Conservation (phyloP, 352 stramenopile species). For the Thalassiosira oceanica region DNA sequence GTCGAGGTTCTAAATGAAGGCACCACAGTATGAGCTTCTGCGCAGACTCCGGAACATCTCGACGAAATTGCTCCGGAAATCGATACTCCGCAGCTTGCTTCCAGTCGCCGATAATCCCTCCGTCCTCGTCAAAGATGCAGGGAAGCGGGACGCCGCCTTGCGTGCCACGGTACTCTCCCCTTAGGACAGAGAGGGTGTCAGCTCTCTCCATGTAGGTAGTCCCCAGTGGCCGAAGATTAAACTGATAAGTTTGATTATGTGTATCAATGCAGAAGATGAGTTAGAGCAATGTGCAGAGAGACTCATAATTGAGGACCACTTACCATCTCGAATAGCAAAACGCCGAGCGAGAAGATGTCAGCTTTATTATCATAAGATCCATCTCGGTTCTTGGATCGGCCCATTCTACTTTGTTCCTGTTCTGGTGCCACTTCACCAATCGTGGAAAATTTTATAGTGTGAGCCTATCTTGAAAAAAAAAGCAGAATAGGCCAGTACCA, state of each 20-base stretch:
- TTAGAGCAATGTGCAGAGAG: no score
- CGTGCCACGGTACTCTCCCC: conserved; percentile 40
- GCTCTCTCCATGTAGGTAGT: conserved; percentile 72
- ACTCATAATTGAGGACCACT: no score
- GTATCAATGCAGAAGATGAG: no score
- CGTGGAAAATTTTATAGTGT: no score
- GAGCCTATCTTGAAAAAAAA: no score
- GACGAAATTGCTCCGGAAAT: conserved; percentile 54
- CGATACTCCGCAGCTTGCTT: conserved; percentile 21
- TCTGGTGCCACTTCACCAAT: conserved; percentile 92
- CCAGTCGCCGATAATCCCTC: conserved; percentile 31
- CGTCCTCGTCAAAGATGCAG: conserved; percentile 40
- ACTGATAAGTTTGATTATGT: no score
- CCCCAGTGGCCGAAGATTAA: no score
- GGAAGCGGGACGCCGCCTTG: no score
- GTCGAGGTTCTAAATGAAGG: conserved; percentile 21
- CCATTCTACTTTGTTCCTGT: conserved; percentile 81
- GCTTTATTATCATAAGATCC: conserved; percentile 89
- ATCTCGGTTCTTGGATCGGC: conserved; percentile 69
- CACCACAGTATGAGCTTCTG: conserved; percentile 39
- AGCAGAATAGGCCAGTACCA: no score
- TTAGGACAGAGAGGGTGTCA: conserved; percentile 53
- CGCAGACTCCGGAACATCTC: conserved; percentile 47
- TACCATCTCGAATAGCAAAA: conserved; percentile 96
- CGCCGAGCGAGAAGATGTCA: conserved; percentile 93